phyloP scores from a whole-genome alignment of 164 flowering plant genomes.

The Taxillus chinensis region DNA sequence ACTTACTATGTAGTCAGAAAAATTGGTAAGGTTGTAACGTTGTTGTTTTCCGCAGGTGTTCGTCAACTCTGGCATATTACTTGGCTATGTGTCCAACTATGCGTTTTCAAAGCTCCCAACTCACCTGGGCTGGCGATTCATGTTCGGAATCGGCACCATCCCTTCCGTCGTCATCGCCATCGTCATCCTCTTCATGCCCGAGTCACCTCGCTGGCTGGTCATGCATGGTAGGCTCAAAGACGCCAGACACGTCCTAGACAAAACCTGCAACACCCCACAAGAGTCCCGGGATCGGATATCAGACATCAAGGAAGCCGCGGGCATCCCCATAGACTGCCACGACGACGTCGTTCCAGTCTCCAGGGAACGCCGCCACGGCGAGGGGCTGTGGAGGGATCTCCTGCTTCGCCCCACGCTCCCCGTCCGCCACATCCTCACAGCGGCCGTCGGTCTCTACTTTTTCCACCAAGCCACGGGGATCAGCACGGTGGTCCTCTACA shows the following conservation, averaged over 20 bases:
- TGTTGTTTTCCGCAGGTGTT: slow-evolving; percentile 9
- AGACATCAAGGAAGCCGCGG: slow-evolving; percentile 24
- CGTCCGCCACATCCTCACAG: slow-evolving; percentile 18
- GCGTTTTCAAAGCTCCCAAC: slow-evolving; percentile 15
- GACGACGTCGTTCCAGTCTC: slow-evolving; percentile 20
- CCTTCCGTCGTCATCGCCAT: slow-evolving; percentile 11
- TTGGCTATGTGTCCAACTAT: slow-evolving; percentile 21
- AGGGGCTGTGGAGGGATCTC: slow-evolving; percentile 31
- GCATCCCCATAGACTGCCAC: slow-evolving; percentile 18
- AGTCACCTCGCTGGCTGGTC: slow-evolving; percentile 39
- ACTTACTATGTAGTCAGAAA: too few species aligned
- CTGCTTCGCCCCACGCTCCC: slow-evolving; percentile 22
- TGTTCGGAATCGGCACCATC: slow-evolving; percentile 21
- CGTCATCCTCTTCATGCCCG: slow-evolving; percentile 28
- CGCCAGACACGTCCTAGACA: slow-evolving; percentile 21
- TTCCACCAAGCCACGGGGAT: slow-evolving; percentile 30
- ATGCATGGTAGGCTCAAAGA: slow-evolving; percentile 31
- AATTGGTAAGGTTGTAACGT: too few species aligned
- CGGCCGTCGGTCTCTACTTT: slow-evolving; percentile 25
- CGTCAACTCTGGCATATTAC: slow-evolving; percentile 19
- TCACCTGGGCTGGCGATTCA: slow-evolving; percentile 18
- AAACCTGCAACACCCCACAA: slow-evolving; percentile 15
- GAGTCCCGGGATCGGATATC: slow-evolving; percentile 20
- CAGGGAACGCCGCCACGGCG: slow-evolving; percentile 15
- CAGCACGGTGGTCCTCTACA: slow-evolving; percentile 27